phyloP scores from a whole-genome alignment of 2,329 filamentous ascomycete species.

The Curvularia hawaiiensis region DNA sequence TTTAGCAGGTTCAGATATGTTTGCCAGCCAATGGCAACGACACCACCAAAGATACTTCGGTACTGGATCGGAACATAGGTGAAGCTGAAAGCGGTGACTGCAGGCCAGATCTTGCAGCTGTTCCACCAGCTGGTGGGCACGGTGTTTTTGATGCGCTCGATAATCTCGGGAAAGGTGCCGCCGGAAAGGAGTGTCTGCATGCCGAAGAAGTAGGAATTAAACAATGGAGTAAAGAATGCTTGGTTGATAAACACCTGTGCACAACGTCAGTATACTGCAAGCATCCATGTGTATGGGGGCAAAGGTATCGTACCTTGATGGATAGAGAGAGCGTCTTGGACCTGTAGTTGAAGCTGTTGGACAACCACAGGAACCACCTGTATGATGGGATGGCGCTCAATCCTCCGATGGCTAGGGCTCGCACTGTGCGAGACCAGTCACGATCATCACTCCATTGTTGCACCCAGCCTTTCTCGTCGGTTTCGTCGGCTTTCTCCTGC shows the following conservation, averaged over 20 bases:
- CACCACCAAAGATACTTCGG: conserved; percentile 75
- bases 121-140: conserved; percentile 79
- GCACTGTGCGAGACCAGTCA: conserved; percentile 62
- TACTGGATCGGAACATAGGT: conserved; percentile 81
- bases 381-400: conserved; percentile 78
- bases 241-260: conserved; percentile 74
- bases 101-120: conserved; percentile 86
- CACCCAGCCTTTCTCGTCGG: conserved; percentile 44
- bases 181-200: conserved; percentile 61
- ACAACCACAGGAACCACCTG: conserved; percentile 82
- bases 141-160: conserved; percentile 73
- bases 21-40: conserved; percentile 88
- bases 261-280: conserved; percentile 3
- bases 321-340: conserved; percentile 73
- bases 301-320: conserved; percentile 60
- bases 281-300: no score
- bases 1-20: conserved; percentile 86
- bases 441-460: conserved; percentile 51
- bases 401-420: conserved; percentile 76
- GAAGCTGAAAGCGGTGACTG: conserved; percentile 84
- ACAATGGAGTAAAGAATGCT: conserved; percentile 73
- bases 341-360: conserved; percentile 80
- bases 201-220: conserved; percentile 59
- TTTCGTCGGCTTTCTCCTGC: conserved; percentile 14
- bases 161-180: conserved; percentile 65